Base-by-base conservation (phyloP, 805 yeast species). In the Saccharomycodes ludwigii region DNA sequence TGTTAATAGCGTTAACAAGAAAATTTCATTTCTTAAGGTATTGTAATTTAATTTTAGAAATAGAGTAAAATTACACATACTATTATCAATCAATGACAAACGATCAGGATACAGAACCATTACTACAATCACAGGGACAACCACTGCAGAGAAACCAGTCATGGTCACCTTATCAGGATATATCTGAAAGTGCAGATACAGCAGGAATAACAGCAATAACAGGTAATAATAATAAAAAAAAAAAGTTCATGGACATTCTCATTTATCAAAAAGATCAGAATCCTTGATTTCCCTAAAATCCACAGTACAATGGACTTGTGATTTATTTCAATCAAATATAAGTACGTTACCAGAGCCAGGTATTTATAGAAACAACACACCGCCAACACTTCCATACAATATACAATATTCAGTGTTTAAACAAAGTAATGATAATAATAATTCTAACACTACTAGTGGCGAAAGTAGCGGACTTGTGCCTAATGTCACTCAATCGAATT, bases 341-440 rank as follows among this genome's bases (percentile, higher is more conserved):
- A 25, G 19, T 4, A 25, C 28, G 9, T 25, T 25, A 15, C 28
- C 28, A 9, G 28, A 25, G 17, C 28, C 28, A 4, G 28, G 28
- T 9, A 5, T 27, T 30, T 24, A 33, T 27, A 11, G 36, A 32
- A 16, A 33, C 13, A 21, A 27, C 23, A 29, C 26, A 18, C 31
- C 6, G 46, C 40, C 5, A 31, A n/a, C n/a, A n/a, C n/a, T 33
- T 8, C 48, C 56, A 7, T 56, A 60, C 47, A 67, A 66, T 33
- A 72, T 73, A 19, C 68, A 67, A 37, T 71, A 70, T 41, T 66
- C 76, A 3, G 77, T 73, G 4, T 72, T 72, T 47, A 59, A 58
- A 41, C 59, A 50, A n/a, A 48, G 43, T 21, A 41, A 52, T 12
- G 28, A 33, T 20, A 18, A 42, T 54, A 3, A 43, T 34, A 22